Evolutionary conservation across 352 stramenopile species (phyloP).

Genomic region (Phytophthora podocarpi): DNA sequence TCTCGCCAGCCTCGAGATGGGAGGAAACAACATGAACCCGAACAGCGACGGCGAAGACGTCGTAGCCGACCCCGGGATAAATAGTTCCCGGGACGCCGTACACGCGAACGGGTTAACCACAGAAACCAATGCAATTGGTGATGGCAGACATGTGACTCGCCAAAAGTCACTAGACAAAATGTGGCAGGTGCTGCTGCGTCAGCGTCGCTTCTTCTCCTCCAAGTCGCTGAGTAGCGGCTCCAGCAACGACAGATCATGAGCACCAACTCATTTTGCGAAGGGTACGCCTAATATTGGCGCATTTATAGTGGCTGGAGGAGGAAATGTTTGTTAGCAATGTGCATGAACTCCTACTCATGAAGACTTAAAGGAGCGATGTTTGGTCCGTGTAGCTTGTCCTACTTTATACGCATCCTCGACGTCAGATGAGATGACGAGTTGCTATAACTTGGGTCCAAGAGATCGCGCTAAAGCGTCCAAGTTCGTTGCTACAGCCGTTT

Average conservation of each 20-base stretch:
- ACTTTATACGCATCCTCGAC: neutral
- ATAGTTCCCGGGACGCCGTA: neutral
- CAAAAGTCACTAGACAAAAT: slow-evolving; percentile 50
- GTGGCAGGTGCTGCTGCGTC: slow-evolving; percentile 57
- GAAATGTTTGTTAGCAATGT: too few species aligned
- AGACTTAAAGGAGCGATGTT: neutral
- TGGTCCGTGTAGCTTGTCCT: neutral
- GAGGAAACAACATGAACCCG: slow-evolving; percentile 36
- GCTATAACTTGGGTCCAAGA: slow-evolving; percentile 28
- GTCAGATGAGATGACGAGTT: neutral
- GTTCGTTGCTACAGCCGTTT: slow-evolving; percentile 20
- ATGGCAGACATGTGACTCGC: slow-evolving; percentile 7
- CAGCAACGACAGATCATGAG: slow-evolving; percentile 41
- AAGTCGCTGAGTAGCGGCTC: slow-evolving; percentile 50
- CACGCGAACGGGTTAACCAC: neutral
- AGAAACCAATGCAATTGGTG: neutral
- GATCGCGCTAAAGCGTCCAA: slow-evolving; percentile 29
- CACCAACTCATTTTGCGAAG: neutral
- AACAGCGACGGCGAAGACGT: slow-evolving; percentile 29
- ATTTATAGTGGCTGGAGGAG: too few species aligned
- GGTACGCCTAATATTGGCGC: neutral
- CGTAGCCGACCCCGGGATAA: slow-evolving; percentile 16
- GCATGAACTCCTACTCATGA: neutral
- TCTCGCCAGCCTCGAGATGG: slow-evolving; percentile 65
- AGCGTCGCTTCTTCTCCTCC: slow-evolving; percentile 70